Percentiles rank a stretch among this genome's conserved stretches.
Evolutionary conservation across 345 rosid species (phyloP).

Genomic region (Corchorus capsularis): DNA sequence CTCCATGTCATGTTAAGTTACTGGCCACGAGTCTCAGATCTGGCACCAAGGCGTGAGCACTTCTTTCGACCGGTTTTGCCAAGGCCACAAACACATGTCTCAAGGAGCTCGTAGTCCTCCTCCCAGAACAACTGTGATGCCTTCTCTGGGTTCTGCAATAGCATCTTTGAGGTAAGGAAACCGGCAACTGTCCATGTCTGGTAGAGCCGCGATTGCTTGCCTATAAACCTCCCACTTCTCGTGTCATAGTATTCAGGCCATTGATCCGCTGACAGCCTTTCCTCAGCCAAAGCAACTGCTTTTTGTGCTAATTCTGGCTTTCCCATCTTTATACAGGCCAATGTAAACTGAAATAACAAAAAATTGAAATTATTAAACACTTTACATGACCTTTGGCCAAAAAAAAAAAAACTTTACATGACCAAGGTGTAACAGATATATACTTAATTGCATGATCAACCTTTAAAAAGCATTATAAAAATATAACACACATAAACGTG

Average conservation of each 20-base stretch:
- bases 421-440: not conserved
- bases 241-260: conserved; percentile 98
- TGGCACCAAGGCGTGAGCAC: conserved; percentile 60
- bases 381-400: too few species aligned
- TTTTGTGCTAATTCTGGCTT: conserved; percentile 70
- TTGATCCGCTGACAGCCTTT: conserved; percentile 57
- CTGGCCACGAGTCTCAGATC: conserved; percentile 34
- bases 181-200: conserved; percentile 95
- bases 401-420: too few species aligned
- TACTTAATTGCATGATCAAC: not conserved
- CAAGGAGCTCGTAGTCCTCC: conserved; percentile 88
- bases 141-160: conserved; percentile 80
- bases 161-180: conserved; percentile 80
- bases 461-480: not conserved
- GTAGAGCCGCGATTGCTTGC: conserved; percentile 74
- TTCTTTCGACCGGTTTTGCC: conserved; percentile 57
- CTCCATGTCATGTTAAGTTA: not conserved
- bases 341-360: conserved; percentile 59
- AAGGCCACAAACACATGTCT: conserved; percentile 76
- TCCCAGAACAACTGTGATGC: conserved; percentile 83
- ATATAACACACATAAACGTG: too few species aligned
- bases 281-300: conserved; percentile 73
- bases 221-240: conserved; percentile 67
- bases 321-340: conserved; percentile 93
- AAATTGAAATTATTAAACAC: too few species aligned